Evolutionary conservation across 345 rosid genomes (phyloP).

Genomic region (Eucalyptus victrix): DNA sequence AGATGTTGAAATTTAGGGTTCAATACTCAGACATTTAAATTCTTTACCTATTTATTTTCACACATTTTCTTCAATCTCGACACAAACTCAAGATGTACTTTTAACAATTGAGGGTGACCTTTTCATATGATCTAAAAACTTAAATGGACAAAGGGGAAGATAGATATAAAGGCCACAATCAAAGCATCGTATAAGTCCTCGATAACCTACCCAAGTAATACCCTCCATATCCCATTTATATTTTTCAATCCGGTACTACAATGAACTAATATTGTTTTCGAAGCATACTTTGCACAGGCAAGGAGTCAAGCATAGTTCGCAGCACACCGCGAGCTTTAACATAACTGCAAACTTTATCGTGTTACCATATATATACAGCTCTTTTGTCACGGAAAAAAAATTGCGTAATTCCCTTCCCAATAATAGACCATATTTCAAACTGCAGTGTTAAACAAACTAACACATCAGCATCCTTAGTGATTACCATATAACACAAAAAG

Average conservation of each 20-base stretch:
- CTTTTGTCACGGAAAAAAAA: neutral
- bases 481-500: neutral
- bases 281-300: neutral
- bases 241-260: neutral
- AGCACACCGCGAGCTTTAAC: neutral
- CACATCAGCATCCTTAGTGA: neutral
- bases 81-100: neutral
- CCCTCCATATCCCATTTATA: neutral
- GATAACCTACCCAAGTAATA: neutral
- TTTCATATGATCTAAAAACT: neutral
- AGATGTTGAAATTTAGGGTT: neutral
- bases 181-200: neutral
- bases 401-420: neutral
- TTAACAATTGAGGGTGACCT: neutral
- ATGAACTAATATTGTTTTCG: neutral
- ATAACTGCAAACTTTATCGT: neutral
- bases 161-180: neutral
- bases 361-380: neutral
- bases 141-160: neutral
- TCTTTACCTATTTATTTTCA: neutral
- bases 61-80: neutral
- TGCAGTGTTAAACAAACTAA: neutral
- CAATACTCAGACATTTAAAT: neutral
- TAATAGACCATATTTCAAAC: neutral
- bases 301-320: neutral